Evolutionary conservation across 495 filamentous ascomycete species (phyloP).

Genomic region (Evansstolkia leycettana): DNA sequence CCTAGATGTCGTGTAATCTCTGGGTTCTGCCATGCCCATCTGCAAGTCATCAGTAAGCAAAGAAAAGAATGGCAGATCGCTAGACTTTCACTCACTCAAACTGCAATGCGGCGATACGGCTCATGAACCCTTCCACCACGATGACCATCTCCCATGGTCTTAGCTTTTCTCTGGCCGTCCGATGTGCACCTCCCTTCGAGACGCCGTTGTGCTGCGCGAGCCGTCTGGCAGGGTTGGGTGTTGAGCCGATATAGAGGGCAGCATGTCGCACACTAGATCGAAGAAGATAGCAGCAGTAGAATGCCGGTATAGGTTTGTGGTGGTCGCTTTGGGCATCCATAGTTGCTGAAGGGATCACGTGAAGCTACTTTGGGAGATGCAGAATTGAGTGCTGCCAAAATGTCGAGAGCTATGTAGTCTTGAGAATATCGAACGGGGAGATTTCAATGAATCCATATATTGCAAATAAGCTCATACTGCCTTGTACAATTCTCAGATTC

Average conservation of each 20-base stretch:
- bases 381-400: too few species aligned
- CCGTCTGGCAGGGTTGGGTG: conserved; percentile 71
- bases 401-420: too few species aligned
- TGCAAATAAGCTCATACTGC: too few species aligned
- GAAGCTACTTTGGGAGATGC: too few species aligned
- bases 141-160: conserved; percentile 91
- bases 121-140: conserved; percentile 81
- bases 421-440: too few species aligned
- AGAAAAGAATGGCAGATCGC: too few species aligned
- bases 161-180: conserved; percentile 51
- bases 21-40: conserved; percentile 89
- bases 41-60: conserved; percentile 14
- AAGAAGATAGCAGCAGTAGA: conserved; percentile 78
- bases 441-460: too few species aligned
- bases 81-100: conserved; percentile 79
- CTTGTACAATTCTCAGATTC: too few species aligned
- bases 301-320: conserved; percentile 47
- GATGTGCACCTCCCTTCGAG: conserved; percentile 62
- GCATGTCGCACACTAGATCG: conserved; percentile 57
- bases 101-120: conserved; percentile 74
- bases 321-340: conserved; percentile 9
- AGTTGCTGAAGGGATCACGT: background rate
- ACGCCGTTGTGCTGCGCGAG: conserved; percentile 83
- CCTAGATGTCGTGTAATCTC: conserved; percentile 63
- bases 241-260: conserved; percentile 79